Evolutionary conservation across 73 alveolate genomes (phyloP).

Genomic region (Paramecium tetraurelia): DNA sequence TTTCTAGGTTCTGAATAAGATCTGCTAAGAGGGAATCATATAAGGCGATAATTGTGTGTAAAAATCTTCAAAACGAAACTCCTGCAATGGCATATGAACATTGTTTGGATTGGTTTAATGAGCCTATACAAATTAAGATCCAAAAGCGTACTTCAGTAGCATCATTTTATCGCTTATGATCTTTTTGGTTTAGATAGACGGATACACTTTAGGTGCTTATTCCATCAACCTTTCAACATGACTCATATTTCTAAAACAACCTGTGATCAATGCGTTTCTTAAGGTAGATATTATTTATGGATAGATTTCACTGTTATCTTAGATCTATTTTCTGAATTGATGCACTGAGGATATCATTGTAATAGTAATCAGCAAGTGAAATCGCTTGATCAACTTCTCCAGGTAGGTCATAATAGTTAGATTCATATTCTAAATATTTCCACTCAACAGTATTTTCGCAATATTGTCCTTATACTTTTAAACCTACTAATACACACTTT

Average conservation of each 20-base stretch:
- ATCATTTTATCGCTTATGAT: background rate
- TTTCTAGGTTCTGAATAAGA: background rate
- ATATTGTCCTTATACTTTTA: background rate
- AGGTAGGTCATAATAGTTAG: background rate
- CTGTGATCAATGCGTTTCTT: background rate
- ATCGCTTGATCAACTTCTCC: background rate
- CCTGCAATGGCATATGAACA: background rate
- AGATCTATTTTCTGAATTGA: background rate
- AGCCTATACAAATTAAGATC: background rate
- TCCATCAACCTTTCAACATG: background rate
- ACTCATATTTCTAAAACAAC: background rate
- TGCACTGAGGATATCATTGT: conserved; percentile 1
- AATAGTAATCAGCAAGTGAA: background rate
- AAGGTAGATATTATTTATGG: background rate
- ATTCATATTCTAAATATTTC: conserved; percentile 1
- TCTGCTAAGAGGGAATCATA: conserved; percentile 14
- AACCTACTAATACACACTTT: background rate
- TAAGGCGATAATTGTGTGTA: background rate
- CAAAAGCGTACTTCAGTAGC: background rate
- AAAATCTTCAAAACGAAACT: background rate
- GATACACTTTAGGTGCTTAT: conserved; percentile 29
- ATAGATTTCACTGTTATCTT: background rate
- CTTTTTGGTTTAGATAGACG: background rate
- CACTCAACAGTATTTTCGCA: background rate
- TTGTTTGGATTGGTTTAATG: conserved; percentile 15